These are phyloP conservation scores for Geotrichum cucujoidarum DNA, from an alignment of 1,139 yeast species.

Conservation along the genomic window DNA sequence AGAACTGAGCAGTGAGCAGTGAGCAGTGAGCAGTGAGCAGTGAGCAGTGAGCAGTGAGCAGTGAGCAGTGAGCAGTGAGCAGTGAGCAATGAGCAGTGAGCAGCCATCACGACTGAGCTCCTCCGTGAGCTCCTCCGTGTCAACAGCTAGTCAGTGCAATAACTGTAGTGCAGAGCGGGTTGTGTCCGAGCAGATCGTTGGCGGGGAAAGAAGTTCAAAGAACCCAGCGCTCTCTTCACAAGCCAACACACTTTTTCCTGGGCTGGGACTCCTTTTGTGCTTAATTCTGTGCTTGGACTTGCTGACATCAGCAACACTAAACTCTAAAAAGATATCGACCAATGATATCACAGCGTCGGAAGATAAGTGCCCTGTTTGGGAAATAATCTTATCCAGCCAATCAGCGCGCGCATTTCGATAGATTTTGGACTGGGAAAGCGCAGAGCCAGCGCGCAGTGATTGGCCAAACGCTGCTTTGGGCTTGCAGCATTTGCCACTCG, in stretches of 20 bases:
- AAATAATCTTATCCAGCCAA: conserved; percentile 8
- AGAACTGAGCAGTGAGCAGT: too few species aligned
- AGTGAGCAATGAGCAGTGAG: too few species aligned
- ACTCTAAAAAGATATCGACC: not conserved
- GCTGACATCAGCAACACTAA: not conserved
- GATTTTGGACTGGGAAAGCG: too few species aligned
- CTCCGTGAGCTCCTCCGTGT: too few species aligned
- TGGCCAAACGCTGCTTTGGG: too few species aligned
- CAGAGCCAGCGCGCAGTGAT: not conserved
- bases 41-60: too few species aligned
- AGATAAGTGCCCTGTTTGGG: conserved; percentile 1
- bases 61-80: too few species aligned
- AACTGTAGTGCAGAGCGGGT: not conserved
- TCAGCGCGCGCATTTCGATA: not conserved
- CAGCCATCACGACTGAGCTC: too few species aligned
- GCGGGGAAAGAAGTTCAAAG: not conserved
- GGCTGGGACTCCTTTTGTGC: not conserved
- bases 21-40: too few species aligned
- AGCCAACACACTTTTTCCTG: not conserved
- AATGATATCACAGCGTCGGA: not conserved
- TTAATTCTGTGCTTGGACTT: not conserved
- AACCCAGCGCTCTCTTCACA: not conserved
- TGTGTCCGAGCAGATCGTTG: not conserved
- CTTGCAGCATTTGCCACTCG: too few species aligned
- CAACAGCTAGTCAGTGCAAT: too few species aligned